Conservation (phyloP, 1,284 basidiomycete species). For the Cryptococcus sp. region DNA sequence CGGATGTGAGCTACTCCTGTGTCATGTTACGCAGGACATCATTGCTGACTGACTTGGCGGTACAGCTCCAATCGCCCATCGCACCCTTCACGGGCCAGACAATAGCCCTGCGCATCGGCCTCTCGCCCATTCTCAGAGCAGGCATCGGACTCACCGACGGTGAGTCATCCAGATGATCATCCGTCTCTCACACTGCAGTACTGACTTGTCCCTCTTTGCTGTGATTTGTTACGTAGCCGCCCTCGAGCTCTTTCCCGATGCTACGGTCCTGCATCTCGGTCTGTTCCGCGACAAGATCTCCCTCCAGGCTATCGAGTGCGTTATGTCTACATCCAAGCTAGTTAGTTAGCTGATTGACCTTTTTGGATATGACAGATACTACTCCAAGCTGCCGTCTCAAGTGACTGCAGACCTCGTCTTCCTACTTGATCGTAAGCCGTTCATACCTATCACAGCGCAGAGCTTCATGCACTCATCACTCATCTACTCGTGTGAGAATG, state of each 20-base stretch:
- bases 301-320: slow-evolving; percentile 87
- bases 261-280: slow-evolving; percentile 87
- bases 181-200: not conserved
- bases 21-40: not conserved
- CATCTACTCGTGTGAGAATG: not conserved
- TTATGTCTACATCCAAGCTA: slow-evolving; percentile 1
- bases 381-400: slow-evolving; percentile 81
- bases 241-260: slow-evolving; percentile 77
- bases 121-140: slow-evolving; percentile 88
- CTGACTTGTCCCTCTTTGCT: not conserved
- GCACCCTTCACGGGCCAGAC: slow-evolving; percentile 52
- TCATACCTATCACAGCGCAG: not conserved
- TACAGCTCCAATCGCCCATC: slow-evolving; percentile 52
- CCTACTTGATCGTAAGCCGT: slow-evolving; percentile 69
- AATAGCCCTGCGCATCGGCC: slow-evolving; percentile 67
- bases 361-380: slow-evolving; percentile 61
- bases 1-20: slow-evolving; percentile 34
- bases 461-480: not conserved
- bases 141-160: slow-evolving; percentile 93
- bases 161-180: slow-evolving; percentile 19
- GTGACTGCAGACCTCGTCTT: slow-evolving; percentile 80
- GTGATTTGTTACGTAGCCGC: slow-evolving; percentile 53
- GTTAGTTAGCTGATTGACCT: slow-evolving; percentile 10
- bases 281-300: slow-evolving; percentile 82
- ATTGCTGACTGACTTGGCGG: not conserved